Evolutionary conservation across 768 basidiomycete genomes (phyloP).

Genomic region (Suillus placidus): DNA sequence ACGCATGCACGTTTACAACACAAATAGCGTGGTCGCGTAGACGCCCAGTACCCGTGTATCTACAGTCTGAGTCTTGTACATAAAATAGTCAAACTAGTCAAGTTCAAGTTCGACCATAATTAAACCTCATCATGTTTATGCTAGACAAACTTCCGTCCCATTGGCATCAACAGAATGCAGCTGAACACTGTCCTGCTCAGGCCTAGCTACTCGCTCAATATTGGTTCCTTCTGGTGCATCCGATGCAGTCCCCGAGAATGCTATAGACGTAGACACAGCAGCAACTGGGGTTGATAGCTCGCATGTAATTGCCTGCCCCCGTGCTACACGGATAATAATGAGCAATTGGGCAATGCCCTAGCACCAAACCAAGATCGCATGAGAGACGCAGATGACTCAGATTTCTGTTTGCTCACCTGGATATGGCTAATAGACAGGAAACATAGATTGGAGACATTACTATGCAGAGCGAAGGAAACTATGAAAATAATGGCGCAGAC

Average conservation of each 20-base stretch:
- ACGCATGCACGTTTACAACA: background rate
- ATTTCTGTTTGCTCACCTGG: background rate
- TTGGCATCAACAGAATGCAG: background rate
- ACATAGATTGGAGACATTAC: slow-evolving; percentile 25
- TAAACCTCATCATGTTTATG: background rate
- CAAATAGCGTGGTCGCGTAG: background rate
- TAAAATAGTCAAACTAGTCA: background rate
- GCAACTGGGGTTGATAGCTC: background rate
- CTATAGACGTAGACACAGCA: background rate
- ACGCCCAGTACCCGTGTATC: background rate
- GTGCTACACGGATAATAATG: slow-evolving; percentile 1
- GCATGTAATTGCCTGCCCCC: background rate
- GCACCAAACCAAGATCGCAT: background rate
- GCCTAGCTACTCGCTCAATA: background rate
- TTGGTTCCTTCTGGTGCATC: background rate
- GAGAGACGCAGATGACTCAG: background rate
- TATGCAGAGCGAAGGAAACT: slow-evolving; percentile 21
- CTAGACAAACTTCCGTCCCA: background rate
- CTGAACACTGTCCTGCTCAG: background rate
- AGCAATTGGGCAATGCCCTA: background rate
- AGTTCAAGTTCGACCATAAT: background rate
- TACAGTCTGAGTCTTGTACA: background rate
- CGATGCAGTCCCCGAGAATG: background rate
- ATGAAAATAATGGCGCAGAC: slow-evolving; percentile 31
- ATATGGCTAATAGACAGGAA: slow-evolving; percentile 25